Evolutionary conservation across 2,329 filamentous ascomycete genomes (phyloP), one percentile per base, ranked within the genome.

Genomic region (Sphaerostilbella broomeana): DNA sequence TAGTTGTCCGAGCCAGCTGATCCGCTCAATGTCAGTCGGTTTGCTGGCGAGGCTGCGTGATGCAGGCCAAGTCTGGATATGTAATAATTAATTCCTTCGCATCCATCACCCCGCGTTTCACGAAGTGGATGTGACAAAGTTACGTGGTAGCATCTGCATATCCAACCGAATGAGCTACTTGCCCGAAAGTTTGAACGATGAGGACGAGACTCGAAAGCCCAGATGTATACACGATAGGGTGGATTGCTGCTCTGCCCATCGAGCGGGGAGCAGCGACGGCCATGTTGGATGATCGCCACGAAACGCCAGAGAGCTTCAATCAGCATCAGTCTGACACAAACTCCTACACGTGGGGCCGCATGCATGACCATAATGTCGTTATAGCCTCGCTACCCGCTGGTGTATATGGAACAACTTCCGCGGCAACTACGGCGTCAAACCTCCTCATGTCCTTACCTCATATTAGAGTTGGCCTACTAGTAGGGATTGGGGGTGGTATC

Each of bases 401-500:
- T 1, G 27, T 42, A 0, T 46, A 47, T 9, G 52, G 54, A 2
- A 49, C 30, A 1, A 32, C 27, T 2, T 44, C 47, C 0, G 47
- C 53, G 3, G 40, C 49, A 0, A 47, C 24, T 5, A 50, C 44
- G 0, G 51, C 37, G 2, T 37, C 33, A 2, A 21, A 39, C 8
- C 20, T 56, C 1, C 15, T 47, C 2, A n/a, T 35, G 1, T 49
- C 48, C 2, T 22, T 57, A 2, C 43, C 47, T 4, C 35, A 46
- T 7, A 47, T 54, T 6, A 33, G 40, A 1, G 32, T 53, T 22
- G 49, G 44, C 3, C 17, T 54, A 4, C n/a, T 53, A 8, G 47
- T 53, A 44, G 57, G 61, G 1, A 68, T 65, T 52, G 73, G 72
- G 2, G 73, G 77, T 1, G 54, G 34, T 1, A 34, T 48, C 11